phyloP scores from a whole-genome alignment of 768 basidiomycete species.

The Phylloporus sp. region DNA sequence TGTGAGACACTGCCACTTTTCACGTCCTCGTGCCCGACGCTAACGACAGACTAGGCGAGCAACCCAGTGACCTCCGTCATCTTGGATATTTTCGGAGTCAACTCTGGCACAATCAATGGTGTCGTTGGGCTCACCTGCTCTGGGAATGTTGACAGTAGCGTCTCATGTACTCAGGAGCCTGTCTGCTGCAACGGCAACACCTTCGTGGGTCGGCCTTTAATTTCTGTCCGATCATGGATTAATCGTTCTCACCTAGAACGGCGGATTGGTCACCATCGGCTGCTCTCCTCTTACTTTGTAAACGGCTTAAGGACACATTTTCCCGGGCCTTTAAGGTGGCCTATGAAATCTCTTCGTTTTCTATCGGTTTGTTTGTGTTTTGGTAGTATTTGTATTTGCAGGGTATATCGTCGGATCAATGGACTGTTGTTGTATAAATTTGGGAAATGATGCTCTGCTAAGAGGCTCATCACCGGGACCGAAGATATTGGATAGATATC shows the following conservation, averaged over 20 bases:
- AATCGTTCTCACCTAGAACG: not conserved
- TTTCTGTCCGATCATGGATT: not conserved
- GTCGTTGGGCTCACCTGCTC: too few relatives aligned
- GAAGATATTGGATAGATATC: too few relatives aligned
- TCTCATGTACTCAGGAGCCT: constrained; percentile 6
- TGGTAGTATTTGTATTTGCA: not conserved
- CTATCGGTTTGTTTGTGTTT: not conserved
- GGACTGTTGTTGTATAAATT: not conserved
- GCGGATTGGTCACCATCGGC: too few relatives aligned
- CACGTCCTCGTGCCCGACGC: not conserved
- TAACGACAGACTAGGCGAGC: constrained; percentile 1
- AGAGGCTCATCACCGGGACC: too few relatives aligned
- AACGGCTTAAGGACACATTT: not conserved
- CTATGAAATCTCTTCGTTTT: not conserved
- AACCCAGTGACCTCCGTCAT: not conserved
- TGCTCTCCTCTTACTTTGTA: constrained; percentile 6
- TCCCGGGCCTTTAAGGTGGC: not conserved
- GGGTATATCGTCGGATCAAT: not conserved
- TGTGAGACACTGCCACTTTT: not conserved
- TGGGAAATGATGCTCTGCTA: too few relatives aligned
- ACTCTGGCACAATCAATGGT: not conserved
- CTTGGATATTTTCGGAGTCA: not conserved
- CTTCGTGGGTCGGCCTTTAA: not conserved
- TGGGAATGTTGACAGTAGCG: not conserved
- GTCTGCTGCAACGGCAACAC: constrained; percentile 16